A percentile compares a stretch with the other conserved stretches of the same genome.
Evolutionary conservation across 495 filamentous ascomycete species (phyloP).

Genomic region (Amniculicola lignicola): DNA sequence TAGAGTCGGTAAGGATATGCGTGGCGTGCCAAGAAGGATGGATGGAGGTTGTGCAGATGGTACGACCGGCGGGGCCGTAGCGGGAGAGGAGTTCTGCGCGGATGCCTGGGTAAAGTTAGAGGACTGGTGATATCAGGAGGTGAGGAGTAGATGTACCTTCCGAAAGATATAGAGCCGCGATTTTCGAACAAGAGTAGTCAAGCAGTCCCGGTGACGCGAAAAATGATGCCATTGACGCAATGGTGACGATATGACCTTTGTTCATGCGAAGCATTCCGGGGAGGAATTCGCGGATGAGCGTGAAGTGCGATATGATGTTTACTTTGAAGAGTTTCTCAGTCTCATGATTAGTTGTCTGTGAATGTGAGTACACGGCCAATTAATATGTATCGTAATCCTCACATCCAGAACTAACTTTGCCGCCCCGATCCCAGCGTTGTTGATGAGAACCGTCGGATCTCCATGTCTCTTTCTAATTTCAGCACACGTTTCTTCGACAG

Average conservation of each 20-base stretch:
- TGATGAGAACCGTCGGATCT: conserved; percentile 55
- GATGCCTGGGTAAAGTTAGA: conserved; percentile 4
- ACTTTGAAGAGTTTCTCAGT: conserved; percentile 51
- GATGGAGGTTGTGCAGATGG: conserved; percentile 34
- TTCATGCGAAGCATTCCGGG: conserved; percentile 56
- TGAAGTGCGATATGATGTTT: conserved; percentile 57
- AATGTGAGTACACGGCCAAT: not conserved
- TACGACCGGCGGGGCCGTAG: conserved; percentile 28
- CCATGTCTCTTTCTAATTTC: conserved; percentile 41
- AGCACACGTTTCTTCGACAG: conserved; percentile 44
- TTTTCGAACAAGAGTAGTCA: conserved; percentile 57
- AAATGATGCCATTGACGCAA: conserved; percentile 57
- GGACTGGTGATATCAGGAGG: not conserved
- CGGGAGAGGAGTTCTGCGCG: conserved; percentile 10
- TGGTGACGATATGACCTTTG: conserved; percentile 58
- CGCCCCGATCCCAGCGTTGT: conserved; percentile 49
- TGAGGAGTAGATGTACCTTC: conserved; percentile 32
- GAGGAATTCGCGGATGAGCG: conserved; percentile 55
- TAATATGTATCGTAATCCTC: conserved; percentile 2
- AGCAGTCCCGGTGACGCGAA: conserved; percentile 48
- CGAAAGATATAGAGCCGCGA: conserved; percentile 54
- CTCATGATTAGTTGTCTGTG: conserved; percentile 41
- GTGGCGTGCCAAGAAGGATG: conserved; percentile 38
- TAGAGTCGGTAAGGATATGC: conserved; percentile 24
- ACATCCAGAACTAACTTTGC: conserved; percentile 49